Evolutionary conservation across 495 filamentous ascomycete genomes (phyloP), one percentile per base, ranked within the genome.

Genomic region (Penicillium angulare): DNA sequence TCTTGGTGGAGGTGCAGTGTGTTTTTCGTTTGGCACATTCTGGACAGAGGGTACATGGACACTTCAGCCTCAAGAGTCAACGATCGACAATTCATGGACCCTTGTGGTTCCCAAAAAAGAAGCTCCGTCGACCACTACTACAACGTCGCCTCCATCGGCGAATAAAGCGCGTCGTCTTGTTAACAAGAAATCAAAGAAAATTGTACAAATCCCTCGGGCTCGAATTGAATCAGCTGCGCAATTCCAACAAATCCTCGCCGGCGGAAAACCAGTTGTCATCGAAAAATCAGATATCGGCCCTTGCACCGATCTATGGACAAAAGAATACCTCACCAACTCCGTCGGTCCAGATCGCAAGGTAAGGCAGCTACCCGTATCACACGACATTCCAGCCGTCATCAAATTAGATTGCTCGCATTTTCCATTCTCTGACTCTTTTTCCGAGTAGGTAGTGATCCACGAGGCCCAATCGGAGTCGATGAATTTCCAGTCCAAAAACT

Each of bases 401-500:
- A n/a, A n/a, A n/a, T n/a, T n/a, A n/a, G n/a, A n/a, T n/a, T n/a
- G n/a, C n/a, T n/a, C n/a, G n/a, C n/a, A n/a, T n/a, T n/a, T n/a
- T n/a, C n/a, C 10, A 23, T 13, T 40, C n/a, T 24, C 18, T 38
- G 8, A 17, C 9, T 38, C n/a, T 39, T 39, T 1, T 21, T 31
- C 24, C 12, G 18, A 41, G 39, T 49, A 87, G 82, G 79, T 93
- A 10, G 73, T 88, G 8, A 80, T 90, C 10, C 89, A 96, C 57
- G 76, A 85, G 34, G 80, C 86, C 4, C 63, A 73, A 34, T 79
- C 72, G 26, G 72, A 78, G 29, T 74, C 76, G 13, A 90, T 96
- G 88, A 84, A 86, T 52, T 95, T 96, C 59, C 83, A 83, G 44
- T 63, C 69, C 17, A 95, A 92, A 69, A 95, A 95, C 66, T 96